Percentiles rank a stretch among this genome's conserved stretches.
Conservation (phyloP, 2,329 filamentous ascomycete species). For the Aspergillus flavus region DNA sequence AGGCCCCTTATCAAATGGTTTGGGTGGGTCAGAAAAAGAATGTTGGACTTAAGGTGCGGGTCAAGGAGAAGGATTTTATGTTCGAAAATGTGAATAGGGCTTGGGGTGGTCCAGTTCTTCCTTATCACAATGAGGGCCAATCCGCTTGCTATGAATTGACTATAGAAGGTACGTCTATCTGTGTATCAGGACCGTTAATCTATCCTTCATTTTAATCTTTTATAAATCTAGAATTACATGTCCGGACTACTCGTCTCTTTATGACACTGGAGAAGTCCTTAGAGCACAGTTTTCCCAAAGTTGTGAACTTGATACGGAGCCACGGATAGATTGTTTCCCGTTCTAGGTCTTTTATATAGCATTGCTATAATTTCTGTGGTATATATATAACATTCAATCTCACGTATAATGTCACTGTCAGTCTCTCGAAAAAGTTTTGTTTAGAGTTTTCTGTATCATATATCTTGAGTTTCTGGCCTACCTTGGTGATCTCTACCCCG, state of each 20-base stretch:
- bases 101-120: constrained; percentile 51
- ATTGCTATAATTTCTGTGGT: too few relatives aligned
- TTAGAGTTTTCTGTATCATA: not conserved
- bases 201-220: not conserved
- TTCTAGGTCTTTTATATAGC: too few relatives aligned
- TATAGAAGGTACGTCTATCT: constrained; percentile 64
- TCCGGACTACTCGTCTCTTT: constrained; percentile 66
- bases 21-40: constrained; percentile 68
- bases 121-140: constrained; percentile 63
- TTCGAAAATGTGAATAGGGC: constrained; percentile 37
- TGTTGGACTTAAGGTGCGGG: constrained; percentile 70
- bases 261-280: constrained; percentile 67
- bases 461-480: not conserved
- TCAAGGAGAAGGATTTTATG: constrained; percentile 54
- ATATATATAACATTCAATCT: not conserved
- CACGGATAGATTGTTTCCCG: constrained; percentile 1
- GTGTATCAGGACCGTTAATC: not conserved
- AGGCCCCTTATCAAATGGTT: constrained; percentile 50
- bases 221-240: constrained; percentile 60
- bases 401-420: not conserved
- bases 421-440: not conserved
- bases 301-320: constrained; percentile 49
- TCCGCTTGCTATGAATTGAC: constrained; percentile 70
- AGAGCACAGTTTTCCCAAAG: constrained; percentile 63
- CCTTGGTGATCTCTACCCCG: not conserved